Percentiles rank a stretch among this genome's conserved stretches.
Conservation (phyloP, 2,329 filamentous ascomycete genomes). For the Talaromyces marneffei region DNA sequence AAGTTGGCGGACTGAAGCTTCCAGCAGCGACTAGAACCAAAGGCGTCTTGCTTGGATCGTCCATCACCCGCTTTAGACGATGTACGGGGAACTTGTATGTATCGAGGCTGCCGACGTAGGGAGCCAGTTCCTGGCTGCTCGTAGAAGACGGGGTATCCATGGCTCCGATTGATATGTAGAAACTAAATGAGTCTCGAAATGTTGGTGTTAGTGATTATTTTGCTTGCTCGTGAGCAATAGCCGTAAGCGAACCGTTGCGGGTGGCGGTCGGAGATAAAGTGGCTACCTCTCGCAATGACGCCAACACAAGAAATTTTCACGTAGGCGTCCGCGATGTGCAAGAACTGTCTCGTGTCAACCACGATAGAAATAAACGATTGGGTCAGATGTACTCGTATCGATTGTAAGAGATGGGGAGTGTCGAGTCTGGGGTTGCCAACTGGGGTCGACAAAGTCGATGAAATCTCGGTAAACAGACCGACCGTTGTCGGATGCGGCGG, state of each 20-base stretch:
- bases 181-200: background rate
- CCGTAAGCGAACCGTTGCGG: background rate
- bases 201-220: background rate
- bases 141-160: slow-evolving; percentile 18
- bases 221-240: background rate
- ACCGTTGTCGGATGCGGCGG: slow-evolving; percentile 2
- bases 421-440: background rate
- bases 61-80: slow-evolving; percentile 43
- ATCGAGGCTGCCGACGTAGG: slow-evolving; percentile 25
- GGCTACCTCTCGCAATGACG: slow-evolving; percentile 13
- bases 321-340: background rate
- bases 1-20: slow-evolving; percentile 68
- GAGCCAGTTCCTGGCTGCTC: slow-evolving; percentile 21
- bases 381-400: background rate
- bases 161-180: background rate
- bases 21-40: slow-evolving; percentile 46
- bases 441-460: background rate
- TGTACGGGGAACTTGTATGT: slow-evolving; percentile 42
- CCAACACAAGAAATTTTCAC: slow-evolving; percentile 1
- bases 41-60: slow-evolving; percentile 44
- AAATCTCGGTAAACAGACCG: background rate
- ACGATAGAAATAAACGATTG: background rate
- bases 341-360: background rate
- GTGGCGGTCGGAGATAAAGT: slow-evolving; percentile 9
- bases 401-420: background rate